Percentiles rank a stretch among this genome's conserved stretches.
Evolutionary conservation across 345 rosid species (phyloP).

Genomic region (Citrus trifoliata): DNA sequence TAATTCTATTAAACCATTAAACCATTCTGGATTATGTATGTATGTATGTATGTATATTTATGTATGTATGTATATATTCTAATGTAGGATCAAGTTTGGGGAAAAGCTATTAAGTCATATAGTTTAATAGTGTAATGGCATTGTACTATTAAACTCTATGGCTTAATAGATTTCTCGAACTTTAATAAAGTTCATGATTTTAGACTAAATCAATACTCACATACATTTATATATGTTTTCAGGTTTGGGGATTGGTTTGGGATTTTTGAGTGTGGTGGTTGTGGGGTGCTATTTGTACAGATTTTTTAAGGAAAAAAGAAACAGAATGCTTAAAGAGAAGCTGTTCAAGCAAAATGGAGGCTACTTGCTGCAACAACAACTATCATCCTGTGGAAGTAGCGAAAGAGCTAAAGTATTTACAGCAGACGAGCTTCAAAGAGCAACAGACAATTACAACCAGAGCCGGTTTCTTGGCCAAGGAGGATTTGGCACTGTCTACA

Average conservation of each 20-base stretch:
- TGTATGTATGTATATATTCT: no score
- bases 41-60: no score
- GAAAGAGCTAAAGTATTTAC: conserved; percentile 18
- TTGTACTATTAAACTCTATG: no score
- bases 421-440: conserved; percentile 18
- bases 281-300: conserved; percentile 5
- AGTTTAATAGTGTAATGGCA: neutral
- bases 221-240: neutral
- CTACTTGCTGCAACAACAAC: conserved; percentile 14
- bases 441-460: conserved; percentile 23
- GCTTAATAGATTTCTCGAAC: fast-evolving
- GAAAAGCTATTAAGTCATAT: neutral
- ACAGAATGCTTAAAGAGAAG: conserved; percentile 5
- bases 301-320: conserved; percentile 5
- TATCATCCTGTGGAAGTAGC: conserved; percentile 5
- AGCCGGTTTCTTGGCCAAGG: conserved; percentile 26
- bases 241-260: conserved; percentile 23
- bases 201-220: no score
- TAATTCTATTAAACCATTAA: no score
- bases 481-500: conserved; percentile 13
- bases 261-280: conserved; percentile 7
- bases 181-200: no score
- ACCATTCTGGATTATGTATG: no score
- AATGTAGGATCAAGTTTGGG: no score
- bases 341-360: conserved; percentile 26